These are phyloP conservation scores for Pisolithus sp. DNA, from an alignment of 768 basidiomycete genomes.

Conservation along the genomic window DNA sequence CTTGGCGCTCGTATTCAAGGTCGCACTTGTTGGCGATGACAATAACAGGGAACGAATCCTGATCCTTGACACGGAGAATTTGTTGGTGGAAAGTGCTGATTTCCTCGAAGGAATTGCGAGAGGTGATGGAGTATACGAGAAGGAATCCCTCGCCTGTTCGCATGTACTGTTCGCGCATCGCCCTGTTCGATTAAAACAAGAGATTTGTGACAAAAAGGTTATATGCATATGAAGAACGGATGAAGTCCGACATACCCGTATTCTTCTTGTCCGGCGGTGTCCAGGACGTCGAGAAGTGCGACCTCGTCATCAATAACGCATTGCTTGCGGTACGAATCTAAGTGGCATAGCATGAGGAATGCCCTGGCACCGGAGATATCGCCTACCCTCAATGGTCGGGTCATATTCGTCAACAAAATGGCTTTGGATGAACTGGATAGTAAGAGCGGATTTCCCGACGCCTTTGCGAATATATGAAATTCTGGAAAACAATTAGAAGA, in stretches of 20 bases:
- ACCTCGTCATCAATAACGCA: slow-evolving; percentile 98
- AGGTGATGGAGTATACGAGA: slow-evolving; percentile 97
- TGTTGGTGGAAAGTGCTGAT: slow-evolving; percentile 95
- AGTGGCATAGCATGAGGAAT: not conserved
- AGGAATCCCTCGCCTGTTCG: slow-evolving; percentile 97
- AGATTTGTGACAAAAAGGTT: not conserved
- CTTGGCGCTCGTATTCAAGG: slow-evolving; percentile 92
- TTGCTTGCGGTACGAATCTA: slow-evolving; percentile 96
- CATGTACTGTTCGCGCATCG: slow-evolving; percentile 99
- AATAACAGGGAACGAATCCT: slow-evolving; percentile 91
- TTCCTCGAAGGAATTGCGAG: slow-evolving; percentile 95
- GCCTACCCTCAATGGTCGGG: slow-evolving; percentile 87
- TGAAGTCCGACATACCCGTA: slow-evolving; percentile 65
- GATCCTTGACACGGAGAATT: slow-evolving; percentile 94
- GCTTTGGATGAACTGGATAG: slow-evolving; percentile 97
- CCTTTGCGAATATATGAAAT: slow-evolving; percentile 14
- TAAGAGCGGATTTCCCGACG: slow-evolving; percentile 82
- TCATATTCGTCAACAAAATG: slow-evolving; percentile 92
- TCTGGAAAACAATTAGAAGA: not conserved
- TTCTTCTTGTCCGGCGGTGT: slow-evolving; percentile 98
- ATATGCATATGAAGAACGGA: slow-evolving; percentile 1
- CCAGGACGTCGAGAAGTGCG: slow-evolving; percentile 92
- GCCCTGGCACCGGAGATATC: not conserved
- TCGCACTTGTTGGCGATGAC: slow-evolving; percentile 99
- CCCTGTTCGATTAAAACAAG: slow-evolving; percentile 39